Evolutionary conservation across 371 early-diverging fungal genomes (phyloP).

Genomic region (Haplosporangium sp.): DNA sequence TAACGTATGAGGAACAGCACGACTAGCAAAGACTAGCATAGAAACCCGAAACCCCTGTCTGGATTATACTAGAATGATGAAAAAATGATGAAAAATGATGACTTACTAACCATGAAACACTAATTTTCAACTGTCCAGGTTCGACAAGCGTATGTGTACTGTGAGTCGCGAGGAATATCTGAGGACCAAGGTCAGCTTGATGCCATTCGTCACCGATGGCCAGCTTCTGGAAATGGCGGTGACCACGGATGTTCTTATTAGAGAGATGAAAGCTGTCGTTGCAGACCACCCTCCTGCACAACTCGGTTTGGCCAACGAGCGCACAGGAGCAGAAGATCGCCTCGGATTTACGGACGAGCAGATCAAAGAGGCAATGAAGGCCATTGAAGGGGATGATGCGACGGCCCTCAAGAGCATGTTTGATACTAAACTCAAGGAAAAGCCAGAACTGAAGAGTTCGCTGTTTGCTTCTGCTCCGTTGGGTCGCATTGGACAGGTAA

Average conservation of each 20-base stretch:
- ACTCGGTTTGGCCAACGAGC: conserved; percentile 19
- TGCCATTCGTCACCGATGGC: conserved; percentile 49
- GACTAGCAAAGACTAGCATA: too few relatives aligned
- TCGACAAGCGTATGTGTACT: conserved; percentile 69
- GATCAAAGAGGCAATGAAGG: conserved; percentile 29
- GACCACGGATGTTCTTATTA: conserved; percentile 39
- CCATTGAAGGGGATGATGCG: conserved; percentile 52
- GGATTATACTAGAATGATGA: not conserved
- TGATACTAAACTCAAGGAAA: conserved; percentile 23
- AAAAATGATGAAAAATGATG: not conserved
- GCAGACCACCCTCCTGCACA: conserved; percentile 41
- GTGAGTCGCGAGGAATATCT: conserved; percentile 63
- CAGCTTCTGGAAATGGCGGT: conserved; percentile 38
- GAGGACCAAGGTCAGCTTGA: conserved; percentile 63
- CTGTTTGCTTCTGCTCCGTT: conserved; percentile 21
- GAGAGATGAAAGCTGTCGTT: conserved; percentile 39
- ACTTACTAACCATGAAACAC: conserved; percentile 2
- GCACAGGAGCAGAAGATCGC: conserved; percentile 16
- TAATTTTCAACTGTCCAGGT: conserved; percentile 49
- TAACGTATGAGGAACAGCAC: too few relatives aligned
- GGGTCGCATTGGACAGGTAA: conserved; percentile 46
- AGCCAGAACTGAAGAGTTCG: conserved; percentile 16
- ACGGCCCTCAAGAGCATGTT: conserved; percentile 36
- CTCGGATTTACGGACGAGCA: conserved; percentile 46
- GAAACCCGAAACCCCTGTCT: too few relatives aligned